These are phyloP conservation scores for Populus hybrid DNA, from an alignment of 441 rosid genomes.

Conservation along the genomic window DNA sequence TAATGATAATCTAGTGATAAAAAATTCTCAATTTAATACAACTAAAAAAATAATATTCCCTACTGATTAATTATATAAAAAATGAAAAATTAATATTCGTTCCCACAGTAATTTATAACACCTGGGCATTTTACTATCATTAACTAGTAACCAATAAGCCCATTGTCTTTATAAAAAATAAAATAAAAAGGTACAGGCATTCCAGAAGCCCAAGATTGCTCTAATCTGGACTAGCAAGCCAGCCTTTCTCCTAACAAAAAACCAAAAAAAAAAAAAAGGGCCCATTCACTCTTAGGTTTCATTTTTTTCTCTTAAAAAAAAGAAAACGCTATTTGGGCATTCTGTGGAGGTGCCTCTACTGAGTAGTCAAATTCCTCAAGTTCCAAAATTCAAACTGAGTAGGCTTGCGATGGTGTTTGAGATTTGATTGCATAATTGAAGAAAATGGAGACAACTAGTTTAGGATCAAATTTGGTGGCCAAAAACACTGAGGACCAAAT, in stretches of 20 bases:
- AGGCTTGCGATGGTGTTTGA: too few species aligned
- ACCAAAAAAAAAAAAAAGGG: too few species aligned
- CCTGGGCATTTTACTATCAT: background rate
- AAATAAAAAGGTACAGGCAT: background rate
- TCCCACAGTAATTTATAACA: background rate
- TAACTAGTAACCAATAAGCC: background rate
- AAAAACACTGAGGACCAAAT: background rate
- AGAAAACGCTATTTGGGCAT: too few species aligned
- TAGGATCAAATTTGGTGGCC: slow-evolving; percentile 1
- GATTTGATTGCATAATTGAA: too few species aligned
- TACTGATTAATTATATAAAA: background rate
- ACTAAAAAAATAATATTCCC: background rate
- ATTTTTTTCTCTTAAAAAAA: too few species aligned
- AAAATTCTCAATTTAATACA: background rate
- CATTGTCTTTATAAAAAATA: background rate
- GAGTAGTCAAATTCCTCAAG: too few species aligned
- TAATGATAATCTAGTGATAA: too few species aligned
- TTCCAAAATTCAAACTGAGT: too few species aligned
- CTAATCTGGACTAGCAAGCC: background rate
- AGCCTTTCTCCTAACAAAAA: background rate
- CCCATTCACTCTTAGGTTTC: background rate
- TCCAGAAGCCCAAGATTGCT: background rate
- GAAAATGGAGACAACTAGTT: background rate
- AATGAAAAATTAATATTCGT: background rate
- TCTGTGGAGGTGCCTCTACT: too few species aligned